Conservation (phyloP, 352 stramenopile genomes). For the Peronosclerospora sorghi region DNA sequence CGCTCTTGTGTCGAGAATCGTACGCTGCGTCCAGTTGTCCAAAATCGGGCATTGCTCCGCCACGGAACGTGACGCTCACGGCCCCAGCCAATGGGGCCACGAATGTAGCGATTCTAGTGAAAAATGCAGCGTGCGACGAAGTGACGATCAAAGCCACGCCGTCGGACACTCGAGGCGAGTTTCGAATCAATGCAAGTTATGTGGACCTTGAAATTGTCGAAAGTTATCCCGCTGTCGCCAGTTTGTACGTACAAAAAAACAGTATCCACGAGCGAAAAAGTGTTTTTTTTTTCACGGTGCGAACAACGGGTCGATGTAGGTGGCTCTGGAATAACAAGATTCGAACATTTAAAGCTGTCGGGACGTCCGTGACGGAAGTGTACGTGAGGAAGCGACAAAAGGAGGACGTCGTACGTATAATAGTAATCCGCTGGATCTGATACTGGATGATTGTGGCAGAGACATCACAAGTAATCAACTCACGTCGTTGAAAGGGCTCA, state of each 20-base stretch:
- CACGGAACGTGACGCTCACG: slow-evolving; percentile 12
- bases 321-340: slow-evolving; percentile 40
- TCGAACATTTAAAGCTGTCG: slow-evolving; percentile 20
- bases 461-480: slow-evolving; percentile 22
- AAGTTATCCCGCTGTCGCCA: slow-evolving; percentile 20
- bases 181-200: slow-evolving; percentile 21
- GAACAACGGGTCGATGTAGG: no score
- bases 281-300: no score
- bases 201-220: slow-evolving; percentile 17
- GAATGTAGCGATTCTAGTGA: slow-evolving; percentile 17
- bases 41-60: slow-evolving; percentile 12
- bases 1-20: not conserved
- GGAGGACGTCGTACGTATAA: not conserved
- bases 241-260: slow-evolving; percentile 10
- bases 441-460: not conserved
- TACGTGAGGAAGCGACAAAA: slow-evolving; percentile 7
- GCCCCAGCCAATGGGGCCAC: slow-evolving; percentile 11
- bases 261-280: no score
- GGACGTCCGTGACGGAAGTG: slow-evolving; percentile 30
- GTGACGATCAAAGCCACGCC: slow-evolving; percentile 10
- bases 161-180: slow-evolving; percentile 16
- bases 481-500: slow-evolving; percentile 15
- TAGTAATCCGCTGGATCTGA: not conserved
- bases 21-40: slow-evolving; percentile 12
- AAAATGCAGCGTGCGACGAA: slow-evolving; percentile 16